phyloP scores from a whole-genome alignment of 2,329 filamentous ascomycete species.

The Hypoxylon sp. region DNA sequence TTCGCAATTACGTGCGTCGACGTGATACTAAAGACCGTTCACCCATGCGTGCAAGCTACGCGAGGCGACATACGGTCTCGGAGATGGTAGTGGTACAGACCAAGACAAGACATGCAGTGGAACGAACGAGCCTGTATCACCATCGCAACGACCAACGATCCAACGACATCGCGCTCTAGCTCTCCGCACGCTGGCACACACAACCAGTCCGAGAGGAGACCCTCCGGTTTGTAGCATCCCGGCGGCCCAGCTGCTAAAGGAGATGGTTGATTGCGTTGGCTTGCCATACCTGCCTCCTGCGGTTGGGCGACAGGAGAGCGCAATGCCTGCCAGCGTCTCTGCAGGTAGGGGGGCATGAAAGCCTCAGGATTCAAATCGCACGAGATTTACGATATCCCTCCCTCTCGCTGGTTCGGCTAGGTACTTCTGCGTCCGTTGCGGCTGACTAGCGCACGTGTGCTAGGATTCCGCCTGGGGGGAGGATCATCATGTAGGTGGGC shows the following conservation, averaged over 20 bases:
- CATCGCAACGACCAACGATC: slow-evolving; percentile 41
- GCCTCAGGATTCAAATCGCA: slow-evolving; percentile 25
- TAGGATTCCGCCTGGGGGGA: slow-evolving; percentile 32
- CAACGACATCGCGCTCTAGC: slow-evolving; percentile 32
- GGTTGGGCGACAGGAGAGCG: slow-evolving; percentile 20
- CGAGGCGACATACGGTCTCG: slow-evolving; percentile 46
- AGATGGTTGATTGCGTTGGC: not conserved
- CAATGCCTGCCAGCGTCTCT: slow-evolving; percentile 11
- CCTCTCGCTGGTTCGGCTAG: slow-evolving; percentile 27
- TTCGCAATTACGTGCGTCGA: slow-evolving; percentile 45
- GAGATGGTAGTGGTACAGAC: slow-evolving; percentile 46
- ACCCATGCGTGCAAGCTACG: slow-evolving; percentile 44
- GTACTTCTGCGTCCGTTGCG: slow-evolving; percentile 36
- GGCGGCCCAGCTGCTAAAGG: slow-evolving; percentile 10
- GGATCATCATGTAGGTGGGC: slow-evolving; percentile 32
- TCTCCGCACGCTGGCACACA: not conserved
- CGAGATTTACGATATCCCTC: slow-evolving; percentile 24
- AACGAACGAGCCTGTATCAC: slow-evolving; percentile 48
- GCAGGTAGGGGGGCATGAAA: slow-evolving; percentile 11
- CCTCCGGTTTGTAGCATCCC: slow-evolving; percentile 43
- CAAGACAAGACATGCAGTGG: slow-evolving; percentile 46
- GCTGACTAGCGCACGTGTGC: slow-evolving; percentile 40
- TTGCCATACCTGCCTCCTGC: slow-evolving; percentile 7
- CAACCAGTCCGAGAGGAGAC: slow-evolving; percentile 28
- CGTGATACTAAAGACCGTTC: slow-evolving; percentile 47